phyloP scores from a whole-genome alignment of 345 rosid species.

The Litchi chinensis region DNA sequence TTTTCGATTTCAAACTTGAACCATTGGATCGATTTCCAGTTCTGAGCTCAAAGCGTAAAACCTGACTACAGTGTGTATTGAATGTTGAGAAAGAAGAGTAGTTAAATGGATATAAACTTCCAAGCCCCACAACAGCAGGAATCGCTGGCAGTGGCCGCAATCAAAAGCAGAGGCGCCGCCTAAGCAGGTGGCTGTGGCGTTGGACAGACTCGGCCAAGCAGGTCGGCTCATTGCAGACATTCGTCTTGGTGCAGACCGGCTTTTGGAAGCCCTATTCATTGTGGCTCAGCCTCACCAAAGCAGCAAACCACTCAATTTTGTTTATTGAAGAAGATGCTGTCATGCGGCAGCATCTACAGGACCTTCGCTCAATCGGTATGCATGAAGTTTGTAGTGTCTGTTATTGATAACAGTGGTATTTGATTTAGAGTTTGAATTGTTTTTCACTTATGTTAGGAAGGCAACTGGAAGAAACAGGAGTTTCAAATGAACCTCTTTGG shows the following conservation, averaged over 20 bases:
- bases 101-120: constrained; percentile 25
- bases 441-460: constrained; percentile 52
- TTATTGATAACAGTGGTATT: background rate
- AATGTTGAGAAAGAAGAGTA: background rate
- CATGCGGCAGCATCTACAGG: constrained; percentile 85
- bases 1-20: no score
- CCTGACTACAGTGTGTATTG: background rate
- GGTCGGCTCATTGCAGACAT: constrained; percentile 86
- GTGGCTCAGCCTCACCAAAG: constrained; percentile 70
- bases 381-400: background rate
- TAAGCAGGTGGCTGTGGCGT: constrained; percentile 88
- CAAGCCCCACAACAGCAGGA: constrained; percentile 32
- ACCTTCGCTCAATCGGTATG: constrained; percentile 72
- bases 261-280: constrained; percentile 82
- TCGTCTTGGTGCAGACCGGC: constrained; percentile 86
- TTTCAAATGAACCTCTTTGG: constrained; percentile 71
- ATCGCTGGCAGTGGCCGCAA: constrained; percentile 25
- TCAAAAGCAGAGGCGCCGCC: constrained; percentile 78
- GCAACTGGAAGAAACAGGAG: constrained; percentile 88
- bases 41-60: background rate
- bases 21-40: background rate
- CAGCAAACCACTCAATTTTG: constrained; percentile 53
- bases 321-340: constrained; percentile 73
- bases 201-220: constrained; percentile 91
- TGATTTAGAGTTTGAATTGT: background rate